Percentiles rank a stretch among this genome's conserved stretches.
Evolutionary conservation across 2,329 filamentous ascomycete genomes (phyloP).

Genomic region (Ceratocystis albifundus): DNA sequence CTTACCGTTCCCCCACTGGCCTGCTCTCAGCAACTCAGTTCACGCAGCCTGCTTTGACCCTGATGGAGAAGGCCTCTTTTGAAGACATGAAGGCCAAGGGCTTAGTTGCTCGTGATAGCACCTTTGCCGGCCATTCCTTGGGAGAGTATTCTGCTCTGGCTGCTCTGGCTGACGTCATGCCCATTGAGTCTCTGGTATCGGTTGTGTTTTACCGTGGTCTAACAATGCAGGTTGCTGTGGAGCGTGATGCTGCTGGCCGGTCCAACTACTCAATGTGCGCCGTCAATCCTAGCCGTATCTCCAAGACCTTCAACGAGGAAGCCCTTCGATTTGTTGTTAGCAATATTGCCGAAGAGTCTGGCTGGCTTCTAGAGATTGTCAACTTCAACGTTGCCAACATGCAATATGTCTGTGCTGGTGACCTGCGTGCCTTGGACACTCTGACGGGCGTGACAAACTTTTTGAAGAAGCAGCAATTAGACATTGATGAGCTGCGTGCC

Average conservation of each 20-base stretch:
- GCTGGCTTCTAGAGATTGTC: slow-evolving; percentile 96
- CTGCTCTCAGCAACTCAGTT: slow-evolving; percentile 95
- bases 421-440: slow-evolving; percentile 59
- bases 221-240: slow-evolving; percentile 98
- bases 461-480: slow-evolving; percentile 91
- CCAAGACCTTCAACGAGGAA: slow-evolving; percentile 97
- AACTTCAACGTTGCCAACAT: slow-evolving; percentile 79
- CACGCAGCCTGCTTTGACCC: slow-evolving; percentile 88
- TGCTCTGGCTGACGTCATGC: slow-evolving; percentile 94
- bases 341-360: slow-evolving; percentile 86
- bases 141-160: slow-evolving; percentile 97
- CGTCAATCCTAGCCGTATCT: slow-evolving; percentile 95
- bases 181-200: slow-evolving; percentile 96
- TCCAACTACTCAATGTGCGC: slow-evolving; percentile 99
- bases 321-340: slow-evolving; percentile 93
- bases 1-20: slow-evolving; percentile 88
- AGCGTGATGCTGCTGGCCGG: slow-evolving; percentile 81
- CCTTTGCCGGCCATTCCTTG: slow-evolving; percentile 92
- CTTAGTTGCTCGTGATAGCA: slow-evolving; percentile 88
- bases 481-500: slow-evolving; percentile 86
- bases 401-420: slow-evolving; percentile 63
- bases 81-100: slow-evolving; percentile 98
- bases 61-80: slow-evolving; percentile 99
- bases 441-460: slow-evolving; percentile 79
- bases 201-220: slow-evolving; percentile 98